Base-by-base conservation (phyloP, 176 grass and related monocot genomes). In the Triticum timopheevii region DNA sequence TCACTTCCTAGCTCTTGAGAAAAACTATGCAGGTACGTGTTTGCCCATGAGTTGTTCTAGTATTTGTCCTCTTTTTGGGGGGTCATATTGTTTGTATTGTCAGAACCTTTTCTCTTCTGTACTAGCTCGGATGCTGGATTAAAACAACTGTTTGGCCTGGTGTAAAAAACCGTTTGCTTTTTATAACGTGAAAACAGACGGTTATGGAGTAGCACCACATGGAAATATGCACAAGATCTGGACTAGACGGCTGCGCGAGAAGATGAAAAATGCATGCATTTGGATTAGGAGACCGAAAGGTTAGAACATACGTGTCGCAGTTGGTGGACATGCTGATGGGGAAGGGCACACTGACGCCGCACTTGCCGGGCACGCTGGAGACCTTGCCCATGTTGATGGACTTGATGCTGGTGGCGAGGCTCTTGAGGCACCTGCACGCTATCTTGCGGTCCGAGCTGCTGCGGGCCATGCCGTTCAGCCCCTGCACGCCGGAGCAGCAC, bases 261-360 rank as follows among this genome's bases (percentile, higher is more conserved):
- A 52, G 15, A 52, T 47, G 44, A 47, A 47, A 47, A 49, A 22
- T 23, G 59, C 59, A 62, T 62, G 59, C 54, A 58, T 58, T 58
- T 58, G 17, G 17, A 58, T 8, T 0, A 58, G 54, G 22, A 22
- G 7, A 20, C 47, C 47, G 4, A 15, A 49, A 49, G 47, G 15
- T 49, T 16, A 8, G 52, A 28, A 50, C 73, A 20, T 84, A 91
- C 92, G 84, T 93, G 83, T 33, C 36, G 92, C 92, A 93, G 89
- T 93, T 62, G 2, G 79, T 89, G 86, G 86, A 89, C 39, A 86
- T 22, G 75, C 83, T 86, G 80, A 93, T 77, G 68, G 89, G 86
- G 86, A 84, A 93, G 0, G 40, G 45, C 2, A 89, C 84, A 76
- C 16, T 49, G 76, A 93, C 83, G 68, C 89, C 75, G 63, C 89